A percentile compares a stretch with the other conserved stretches of the same genome.
Conservation (phyloP, 2,329 filamentous ascomycete genomes). For the Grosmannia huntii region DNA sequence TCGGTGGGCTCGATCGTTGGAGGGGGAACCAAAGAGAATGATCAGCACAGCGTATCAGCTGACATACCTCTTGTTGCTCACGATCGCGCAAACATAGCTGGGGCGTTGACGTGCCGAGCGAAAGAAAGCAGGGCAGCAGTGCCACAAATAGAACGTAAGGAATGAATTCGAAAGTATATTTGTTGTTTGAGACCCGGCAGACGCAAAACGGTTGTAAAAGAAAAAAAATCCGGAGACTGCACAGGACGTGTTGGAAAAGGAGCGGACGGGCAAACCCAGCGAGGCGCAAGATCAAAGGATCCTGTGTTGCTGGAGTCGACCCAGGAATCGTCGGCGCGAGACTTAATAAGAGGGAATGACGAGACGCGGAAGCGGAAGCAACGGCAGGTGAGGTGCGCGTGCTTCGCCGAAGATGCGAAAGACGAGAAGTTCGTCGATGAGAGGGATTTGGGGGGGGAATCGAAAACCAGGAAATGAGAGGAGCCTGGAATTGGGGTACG, state of each 20-base stretch:
- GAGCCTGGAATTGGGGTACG: not conserved
- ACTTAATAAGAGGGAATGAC: not conserved
- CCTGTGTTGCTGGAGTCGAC: slow-evolving; percentile 35
- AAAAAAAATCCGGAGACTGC: not conserved
- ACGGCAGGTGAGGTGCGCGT: not conserved
- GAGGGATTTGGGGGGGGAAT: not conserved
- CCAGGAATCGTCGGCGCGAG: slow-evolving; percentile 23
- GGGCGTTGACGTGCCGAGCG: not conserved
- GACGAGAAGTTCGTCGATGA: slow-evolving; percentile 28
- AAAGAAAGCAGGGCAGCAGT: not conserved
- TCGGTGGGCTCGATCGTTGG: not conserved
- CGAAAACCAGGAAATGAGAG: not conserved
- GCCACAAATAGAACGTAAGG: not conserved
- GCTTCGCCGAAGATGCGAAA: not conserved
- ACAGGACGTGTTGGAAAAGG: slow-evolving; percentile 21
- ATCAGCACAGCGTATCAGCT: not conserved
- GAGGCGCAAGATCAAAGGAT: slow-evolving; percentile 27
- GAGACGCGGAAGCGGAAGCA: not conserved
- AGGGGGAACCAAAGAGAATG: not conserved
- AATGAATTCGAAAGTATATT: not conserved
- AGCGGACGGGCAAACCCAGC: slow-evolving; percentile 50
- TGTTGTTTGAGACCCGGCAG: not conserved
- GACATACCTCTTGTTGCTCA: not conserved
- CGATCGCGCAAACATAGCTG: not conserved
- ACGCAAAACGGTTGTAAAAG: not conserved